Conservation (phyloP, 805 yeast species). For the Sugiyamaella lignohabitans region DNA sequence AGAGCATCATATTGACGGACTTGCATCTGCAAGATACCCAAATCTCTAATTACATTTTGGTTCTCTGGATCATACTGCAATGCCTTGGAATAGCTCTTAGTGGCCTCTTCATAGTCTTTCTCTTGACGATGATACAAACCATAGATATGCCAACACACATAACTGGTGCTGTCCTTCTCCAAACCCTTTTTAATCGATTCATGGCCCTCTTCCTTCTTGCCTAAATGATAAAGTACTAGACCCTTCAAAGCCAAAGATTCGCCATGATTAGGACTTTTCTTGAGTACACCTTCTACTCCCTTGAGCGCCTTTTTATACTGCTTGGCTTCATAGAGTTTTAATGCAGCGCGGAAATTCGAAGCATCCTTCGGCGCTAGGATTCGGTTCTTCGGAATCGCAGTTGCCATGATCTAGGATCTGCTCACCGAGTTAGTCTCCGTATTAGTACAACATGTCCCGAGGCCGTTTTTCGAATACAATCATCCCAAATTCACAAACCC, state of each 20-base stretch:
- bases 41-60: slow-evolving; percentile 71
- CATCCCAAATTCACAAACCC: background rate
- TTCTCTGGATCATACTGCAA: slow-evolving; percentile 73
- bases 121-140: slow-evolving; percentile 75
- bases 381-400: slow-evolving; percentile 25
- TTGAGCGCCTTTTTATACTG: slow-evolving; percentile 84
- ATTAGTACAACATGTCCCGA: too few species aligned
- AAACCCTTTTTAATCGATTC: slow-evolving; percentile 55
- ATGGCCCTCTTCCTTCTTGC: slow-evolving; percentile 59
- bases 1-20: slow-evolving; percentile 63
- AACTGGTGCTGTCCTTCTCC: slow-evolving; percentile 51
- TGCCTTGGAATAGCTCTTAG: slow-evolving; percentile 69
- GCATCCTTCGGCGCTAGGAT: slow-evolving; percentile 54
- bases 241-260: slow-evolving; percentile 86
- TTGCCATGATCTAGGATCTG: slow-evolving; percentile 1
- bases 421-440: too few species aligned
- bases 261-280: slow-evolving; percentile 68
- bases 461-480: background rate
- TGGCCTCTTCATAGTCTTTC: slow-evolving; percentile 67
- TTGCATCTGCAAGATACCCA: slow-evolving; percentile 74
- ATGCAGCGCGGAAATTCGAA: slow-evolving; percentile 68
- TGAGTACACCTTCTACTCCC: slow-evolving; percentile 64
- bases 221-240: slow-evolving; percentile 50
- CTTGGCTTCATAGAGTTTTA: slow-evolving; percentile 73
- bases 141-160: slow-evolving; percentile 74